Evolutionary conservation across 441 rosid genomes (phyloP).

Genomic region (Croton laevigatus): DNA sequence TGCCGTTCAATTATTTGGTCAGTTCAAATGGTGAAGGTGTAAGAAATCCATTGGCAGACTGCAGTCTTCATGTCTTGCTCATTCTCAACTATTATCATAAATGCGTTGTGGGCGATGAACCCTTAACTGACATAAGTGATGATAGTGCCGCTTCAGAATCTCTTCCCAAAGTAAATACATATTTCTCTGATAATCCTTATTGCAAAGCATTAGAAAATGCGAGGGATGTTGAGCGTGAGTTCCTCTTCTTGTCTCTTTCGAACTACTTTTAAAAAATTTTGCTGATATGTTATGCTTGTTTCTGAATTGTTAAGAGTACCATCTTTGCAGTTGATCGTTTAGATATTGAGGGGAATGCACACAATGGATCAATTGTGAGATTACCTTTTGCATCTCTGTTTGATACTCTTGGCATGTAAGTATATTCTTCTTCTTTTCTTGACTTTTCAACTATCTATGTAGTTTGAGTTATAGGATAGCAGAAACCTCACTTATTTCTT

Average conservation of each 20-base stretch:
- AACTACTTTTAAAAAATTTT: neutral
- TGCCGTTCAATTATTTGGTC: conserved; percentile 87
- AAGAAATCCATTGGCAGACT: conserved; percentile 64
- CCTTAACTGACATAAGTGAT: conserved; percentile 56
- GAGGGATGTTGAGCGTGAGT: conserved; percentile 89
- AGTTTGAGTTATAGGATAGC: neutral
- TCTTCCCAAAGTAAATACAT: conserved; percentile 49
- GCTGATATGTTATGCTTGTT: conserved; percentile 10
- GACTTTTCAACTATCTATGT: neutral
- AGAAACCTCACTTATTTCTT: neutral
- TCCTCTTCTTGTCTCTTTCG: conserved; percentile 19
- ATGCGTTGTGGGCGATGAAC: conserved; percentile 53
- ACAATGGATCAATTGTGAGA: conserved; percentile 57
- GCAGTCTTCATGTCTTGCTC: conserved; percentile 83
- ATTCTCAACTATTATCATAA: conserved; percentile 85
- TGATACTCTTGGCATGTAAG: conserved; percentile 96
- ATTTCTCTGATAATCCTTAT: conserved; percentile 75
- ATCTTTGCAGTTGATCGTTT: conserved; percentile 75
- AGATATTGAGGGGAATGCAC: conserved; percentile 77
- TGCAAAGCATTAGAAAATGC: conserved; percentile 87
- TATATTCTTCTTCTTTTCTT: conserved; percentile 4
- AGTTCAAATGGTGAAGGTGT: conserved; percentile 59
- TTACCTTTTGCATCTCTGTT: conserved; percentile 88
- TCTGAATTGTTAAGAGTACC: conserved; percentile 16
- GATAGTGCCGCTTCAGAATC: conserved; percentile 60